Base-by-base conservation (phyloP, 345 rosid species). In the Eucalyptus sp. region DNA sequence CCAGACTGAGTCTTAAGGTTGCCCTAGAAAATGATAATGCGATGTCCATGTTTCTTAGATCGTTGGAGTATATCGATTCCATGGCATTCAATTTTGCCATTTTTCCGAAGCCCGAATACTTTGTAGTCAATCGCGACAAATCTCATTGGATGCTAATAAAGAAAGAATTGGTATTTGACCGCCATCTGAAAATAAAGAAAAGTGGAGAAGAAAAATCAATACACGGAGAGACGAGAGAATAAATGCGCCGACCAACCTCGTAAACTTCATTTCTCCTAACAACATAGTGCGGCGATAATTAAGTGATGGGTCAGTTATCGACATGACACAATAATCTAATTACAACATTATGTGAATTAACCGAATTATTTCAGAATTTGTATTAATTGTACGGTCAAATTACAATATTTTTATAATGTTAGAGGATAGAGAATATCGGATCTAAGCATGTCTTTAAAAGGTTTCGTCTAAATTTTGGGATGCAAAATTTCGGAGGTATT, bases 381-480 rank as follows among this genome's bases (percentile, higher is more conserved):
- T 5, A 76, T 6, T 0, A 37, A 37, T 37, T 6, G 15, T 29
- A 76, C 8, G 5, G 15, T 20, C 15, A 2, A 76, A 76, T 37
- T 20, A 10, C 13, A 20, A 20, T 76, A 76, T 76, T 76, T 37
- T 71, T 37, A 10, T 37, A 5, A 37, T 3, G 2, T 76, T 5
- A 2, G 27, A 37, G 12, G 46, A 33, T 5, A 52, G 58, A 52
- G 58, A 5, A 4, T 52, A 52, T 52, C 10, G 1, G 1, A 52
- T 7, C 2, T 52, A 0, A 52, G 2, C 2, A 52, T 2, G 2
- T 52, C 10, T 2, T 52, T 0, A 52, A 1, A 20, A 52, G 5
- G 8, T 52, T 52, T 3, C 25, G 5, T 8, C 8, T 52, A 4
- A 52, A 52, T 52, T 52, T 52, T 0, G 8, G 0, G 58, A 52